Evolutionary conservation across 1,139 yeast species (phyloP), one percentile per base, ranked within the genome.

Genomic region (Pichia sp.): DNA sequence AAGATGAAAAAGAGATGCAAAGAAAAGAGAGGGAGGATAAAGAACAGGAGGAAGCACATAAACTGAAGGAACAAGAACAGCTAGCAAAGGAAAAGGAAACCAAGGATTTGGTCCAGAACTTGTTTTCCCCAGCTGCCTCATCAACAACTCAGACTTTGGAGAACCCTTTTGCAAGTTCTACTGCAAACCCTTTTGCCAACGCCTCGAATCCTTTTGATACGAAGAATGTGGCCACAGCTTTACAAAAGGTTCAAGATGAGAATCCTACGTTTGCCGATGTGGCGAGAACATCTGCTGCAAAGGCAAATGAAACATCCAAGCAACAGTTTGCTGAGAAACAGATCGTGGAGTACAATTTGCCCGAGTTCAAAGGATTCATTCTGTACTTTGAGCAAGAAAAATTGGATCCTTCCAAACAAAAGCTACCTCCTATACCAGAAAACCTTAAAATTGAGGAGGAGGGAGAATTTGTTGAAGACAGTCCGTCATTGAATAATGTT

Each of bases 351-450:
- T 65, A 47, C 52, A 55, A 68, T 49, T 64, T 78, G 8, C 84
- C 87, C 16, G 65, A 72, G 31, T 85, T 80, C 62, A 82, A 85
- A 4, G 90, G 92, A 2, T 82, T 68, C 63, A 80, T 85, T 60
- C 69, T 88, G 4, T 88, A 81, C 65, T 85, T 88, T 3, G 95
- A 87, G 53, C 77, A 62, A 59, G 67, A 75, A 64, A 72, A 67
- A 1, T 68, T 73, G 30, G 74, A 70, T 53, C 73, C 75, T 5
- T 70, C 68, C 19, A 63, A 61, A n/a, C 70, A 62, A 50, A 54
- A 52, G 31, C 49, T 61, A 16, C 61, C 67, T 15, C 67, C 67
- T 7, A 32, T 66, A 1, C 65, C 68, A 3, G 59, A 60, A 4
- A 47, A 58, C 11, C 34, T 63, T 16, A 52, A 57, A 29, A 49